A percentile compares a stretch with the other conserved stretches of the same genome.
Conservation (phyloP, 2,329 filamentous ascomycete genomes). For the Aspergillus sergii region DNA sequence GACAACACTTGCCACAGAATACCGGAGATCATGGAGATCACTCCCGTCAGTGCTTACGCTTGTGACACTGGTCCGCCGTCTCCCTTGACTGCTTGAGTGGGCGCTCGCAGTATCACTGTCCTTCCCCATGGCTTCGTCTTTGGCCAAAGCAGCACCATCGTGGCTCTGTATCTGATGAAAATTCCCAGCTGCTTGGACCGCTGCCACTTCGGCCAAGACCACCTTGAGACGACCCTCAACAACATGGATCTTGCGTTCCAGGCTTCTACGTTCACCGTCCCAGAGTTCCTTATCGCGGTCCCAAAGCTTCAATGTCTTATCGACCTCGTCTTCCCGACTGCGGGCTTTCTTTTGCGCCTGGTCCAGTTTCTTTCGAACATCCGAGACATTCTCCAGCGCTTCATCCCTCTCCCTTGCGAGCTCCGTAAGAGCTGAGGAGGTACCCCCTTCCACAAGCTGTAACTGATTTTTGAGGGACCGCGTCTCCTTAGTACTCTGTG, state of each 20-base stretch:
- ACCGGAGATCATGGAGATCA: slow-evolving; percentile 63
- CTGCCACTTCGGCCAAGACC: slow-evolving; percentile 78
- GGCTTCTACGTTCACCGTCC: slow-evolving; percentile 78
- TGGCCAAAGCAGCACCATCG: slow-evolving; percentile 58
- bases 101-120: slow-evolving; percentile 72
- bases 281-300: slow-evolving; percentile 80
- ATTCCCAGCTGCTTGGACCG: slow-evolving; percentile 38
- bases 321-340: slow-evolving; percentile 78
- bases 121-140: slow-evolving; percentile 52
- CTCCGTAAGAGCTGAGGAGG: slow-evolving; percentile 80
- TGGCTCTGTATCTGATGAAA: slow-evolving; percentile 50
- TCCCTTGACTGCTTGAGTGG: slow-evolving; percentile 65
- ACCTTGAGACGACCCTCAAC: slow-evolving; percentile 82
- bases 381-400: slow-evolving; percentile 70
- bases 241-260: slow-evolving; percentile 86
- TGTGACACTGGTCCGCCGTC: slow-evolving; percentile 62
- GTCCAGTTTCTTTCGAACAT: slow-evolving; percentile 78
- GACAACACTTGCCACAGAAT: slow-evolving; percentile 67
- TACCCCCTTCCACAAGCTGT: slow-evolving; percentile 82
- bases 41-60: slow-evolving; percentile 54
- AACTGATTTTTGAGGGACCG: slow-evolving; percentile 83
- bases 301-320: slow-evolving; percentile 78
- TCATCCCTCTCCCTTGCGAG: slow-evolving; percentile 84
- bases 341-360: slow-evolving; percentile 74
- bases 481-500: slow-evolving; percentile 71